Evolutionary conservation across 768 basidiomycete genomes (phyloP), one percentile per base, ranked within the genome.

Genomic region (Auricularia sp.): DNA sequence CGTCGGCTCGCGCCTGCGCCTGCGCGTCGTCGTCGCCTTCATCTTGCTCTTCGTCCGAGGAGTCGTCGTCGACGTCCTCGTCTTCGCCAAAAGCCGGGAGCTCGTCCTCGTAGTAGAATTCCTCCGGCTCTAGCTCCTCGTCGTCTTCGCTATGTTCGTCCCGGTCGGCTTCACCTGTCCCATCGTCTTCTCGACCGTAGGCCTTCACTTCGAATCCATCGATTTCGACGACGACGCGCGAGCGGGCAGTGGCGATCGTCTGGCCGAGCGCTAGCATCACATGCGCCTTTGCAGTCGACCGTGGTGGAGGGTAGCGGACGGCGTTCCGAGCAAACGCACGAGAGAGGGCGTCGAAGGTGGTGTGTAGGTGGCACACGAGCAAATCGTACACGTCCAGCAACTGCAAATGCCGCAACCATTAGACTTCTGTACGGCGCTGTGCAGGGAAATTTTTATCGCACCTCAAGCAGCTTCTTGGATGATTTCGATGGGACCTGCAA

Each of bases 311-410:
- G 8, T 33, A 13, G 45, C 33, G 1, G 34, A 58, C 61, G 7
- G 54, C 65, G 3, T 39, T 37, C 11, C 47, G 51, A 7, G 87
- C 85, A 21, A 89, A 75, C 0, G 90, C 86, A 0, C 85, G 85
- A 1, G 89, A 88, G 4, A 92, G 77, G 0, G 88, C 82, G 8
- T 83, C 80, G 71, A 91, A 92, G 0, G 90, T 90, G 0, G 89
- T 89, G 63, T 81, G 78, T 13, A 92, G 76, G 73, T 92, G 90
- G 1, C 87, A 91, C 0, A 84, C 76, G 21, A 92, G 80, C 0
- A 83, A 86, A 70, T 92, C 90, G 63, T 85, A 86, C 7, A 88
- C 83, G 3, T 79, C 75, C 14, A 92, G 72, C 36, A 67, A 54
- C 66, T 67, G 42, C 47, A 51, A 18, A 45, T 10, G 11, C 44